phyloP scores from a whole-genome alignment of 257 asterid species.

The Fraxinus anomala region DNA sequence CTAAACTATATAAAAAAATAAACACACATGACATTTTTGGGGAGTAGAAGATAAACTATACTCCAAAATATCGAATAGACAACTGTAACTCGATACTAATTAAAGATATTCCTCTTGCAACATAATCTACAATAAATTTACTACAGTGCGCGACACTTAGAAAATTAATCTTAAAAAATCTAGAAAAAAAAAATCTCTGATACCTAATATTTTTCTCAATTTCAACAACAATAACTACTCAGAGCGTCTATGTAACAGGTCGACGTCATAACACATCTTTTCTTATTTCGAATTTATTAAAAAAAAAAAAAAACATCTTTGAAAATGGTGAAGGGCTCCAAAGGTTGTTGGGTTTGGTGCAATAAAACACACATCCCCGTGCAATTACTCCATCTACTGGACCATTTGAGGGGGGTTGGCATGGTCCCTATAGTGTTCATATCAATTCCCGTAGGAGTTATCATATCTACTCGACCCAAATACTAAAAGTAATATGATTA shows the following conservation, averaged over 20 bases:
- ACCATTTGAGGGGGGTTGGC: slow-evolving; percentile 15
- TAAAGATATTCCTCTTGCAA: background rate
- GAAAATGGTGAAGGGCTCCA: slow-evolving; percentile 34
- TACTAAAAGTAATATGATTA: slow-evolving; percentile 12
- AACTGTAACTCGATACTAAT: background rate
- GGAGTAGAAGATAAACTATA: background rate
- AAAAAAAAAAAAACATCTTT: too few relatives aligned
- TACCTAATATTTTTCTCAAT: background rate
- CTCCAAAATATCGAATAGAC: background rate
- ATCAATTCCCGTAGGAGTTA: background rate
- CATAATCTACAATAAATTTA: too few relatives aligned
- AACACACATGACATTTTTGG: slow-evolving; percentile 37
- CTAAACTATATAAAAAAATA: slow-evolving; percentile 41
- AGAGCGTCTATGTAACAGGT: background rate
- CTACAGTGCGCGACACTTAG: too few relatives aligned
- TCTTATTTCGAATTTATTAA: too few relatives aligned
- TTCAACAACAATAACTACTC: background rate
- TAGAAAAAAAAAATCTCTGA: too few relatives aligned
- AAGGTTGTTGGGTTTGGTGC: slow-evolving; percentile 57
- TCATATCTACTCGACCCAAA: slow-evolving; percentile 12
- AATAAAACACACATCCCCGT: slow-evolving; percentile 41
- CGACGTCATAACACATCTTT: background rate
- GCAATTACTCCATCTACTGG: slow-evolving; percentile 31
- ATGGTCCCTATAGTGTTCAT: background rate
- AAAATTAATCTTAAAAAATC: too few relatives aligned